These are phyloP conservation scores for Agrocybe pediades DNA, from an alignment of 768 basidiomycete species.

Conservation along the genomic window DNA sequence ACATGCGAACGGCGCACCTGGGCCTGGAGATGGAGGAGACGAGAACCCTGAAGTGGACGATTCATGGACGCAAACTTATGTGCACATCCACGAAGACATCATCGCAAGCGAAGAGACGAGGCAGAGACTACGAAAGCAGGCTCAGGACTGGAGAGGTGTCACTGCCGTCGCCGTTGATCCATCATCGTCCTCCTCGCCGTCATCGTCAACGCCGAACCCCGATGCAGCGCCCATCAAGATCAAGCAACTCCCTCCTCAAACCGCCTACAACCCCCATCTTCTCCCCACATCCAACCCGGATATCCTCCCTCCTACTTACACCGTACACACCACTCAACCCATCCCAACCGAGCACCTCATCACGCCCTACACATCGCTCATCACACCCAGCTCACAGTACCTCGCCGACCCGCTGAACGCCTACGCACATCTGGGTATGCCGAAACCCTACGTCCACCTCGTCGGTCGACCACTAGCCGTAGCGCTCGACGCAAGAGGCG, in stretches of 20 bases:
- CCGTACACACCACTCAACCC: conserved; percentile 62
- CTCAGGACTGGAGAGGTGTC: conserved; percentile 67
- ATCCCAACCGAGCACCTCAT: conserved; percentile 60
- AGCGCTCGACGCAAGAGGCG: conserved; percentile 77
- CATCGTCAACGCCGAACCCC: conserved; percentile 43
- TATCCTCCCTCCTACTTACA: conserved; percentile 60
- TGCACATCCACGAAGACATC: conserved; percentile 52
- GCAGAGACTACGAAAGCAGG: conserved; percentile 55
- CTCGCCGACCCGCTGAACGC: conserved; percentile 81
- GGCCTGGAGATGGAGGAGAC: conserved; percentile 52
- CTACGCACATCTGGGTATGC: conserved; percentile 81
- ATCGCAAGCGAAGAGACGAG: conserved; percentile 45
- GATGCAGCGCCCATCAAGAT: conserved; percentile 24
- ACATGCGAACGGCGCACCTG: conserved; percentile 20
- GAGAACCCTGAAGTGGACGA: too few species aligned
- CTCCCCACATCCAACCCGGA: conserved; percentile 35
- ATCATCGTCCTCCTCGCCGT: conserved; percentile 49
- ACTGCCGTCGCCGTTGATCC: conserved; percentile 46
- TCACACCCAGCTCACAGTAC: conserved; percentile 70
- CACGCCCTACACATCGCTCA: conserved; percentile 61
- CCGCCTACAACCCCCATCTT: conserved; percentile 17
- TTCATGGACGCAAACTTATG: conserved; percentile 53
- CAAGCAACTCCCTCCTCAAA: conserved; percentile 25
- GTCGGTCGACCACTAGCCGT: conserved; percentile 77
- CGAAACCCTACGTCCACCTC: conserved; percentile 82